These are phyloP conservation scores for Physcomitrellopsis africana DNA, from an alignment of 225 moss, liverwort and hornwort genomes.

Conservation along the genomic window DNA sequence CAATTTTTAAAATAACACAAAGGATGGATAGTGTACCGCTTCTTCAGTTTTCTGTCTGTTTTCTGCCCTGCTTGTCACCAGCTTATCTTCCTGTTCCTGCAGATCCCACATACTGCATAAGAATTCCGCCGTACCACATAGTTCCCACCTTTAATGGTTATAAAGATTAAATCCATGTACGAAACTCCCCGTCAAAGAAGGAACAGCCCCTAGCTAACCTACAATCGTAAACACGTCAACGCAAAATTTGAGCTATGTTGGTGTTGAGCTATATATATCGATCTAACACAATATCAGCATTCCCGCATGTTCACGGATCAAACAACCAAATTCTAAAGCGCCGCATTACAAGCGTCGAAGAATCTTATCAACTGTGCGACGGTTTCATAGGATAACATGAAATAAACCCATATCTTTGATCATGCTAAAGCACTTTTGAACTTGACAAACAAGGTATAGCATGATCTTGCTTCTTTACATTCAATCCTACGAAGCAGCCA, in stretches of 20 bases:
- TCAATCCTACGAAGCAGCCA: constrained; percentile 2
- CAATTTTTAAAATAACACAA: neutral
- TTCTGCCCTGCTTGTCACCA: constrained; percentile 54
- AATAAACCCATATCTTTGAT: too few relatives aligned
- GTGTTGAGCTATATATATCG: too few relatives aligned
- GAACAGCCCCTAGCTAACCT: too few relatives aligned
- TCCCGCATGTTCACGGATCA: neutral
- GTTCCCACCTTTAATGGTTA: too few relatives aligned
- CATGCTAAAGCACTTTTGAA: too few relatives aligned
- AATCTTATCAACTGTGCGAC: neutral
- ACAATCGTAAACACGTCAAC: neutral
- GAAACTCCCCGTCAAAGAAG: too few relatives aligned
- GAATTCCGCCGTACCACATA: neutral
- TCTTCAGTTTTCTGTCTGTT: constrained; percentile 55
- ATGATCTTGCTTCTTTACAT: neutral
- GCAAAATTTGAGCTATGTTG: neutral
- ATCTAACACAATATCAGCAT: too few relatives aligned
- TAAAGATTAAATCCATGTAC: too few relatives aligned
- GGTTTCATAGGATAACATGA: too few relatives aligned
- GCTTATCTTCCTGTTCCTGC: constrained; percentile 82
- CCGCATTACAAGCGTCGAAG: neutral
- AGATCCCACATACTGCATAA: constrained; percentile 28
- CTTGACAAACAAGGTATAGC: neutral
- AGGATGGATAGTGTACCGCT: constrained; percentile 47
- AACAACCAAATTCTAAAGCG: neutral